These are phyloP conservation scores for Emmonsia crescens DNA, from an alignment of 2,329 filamentous ascomycete species.

Conservation along the genomic window DNA sequence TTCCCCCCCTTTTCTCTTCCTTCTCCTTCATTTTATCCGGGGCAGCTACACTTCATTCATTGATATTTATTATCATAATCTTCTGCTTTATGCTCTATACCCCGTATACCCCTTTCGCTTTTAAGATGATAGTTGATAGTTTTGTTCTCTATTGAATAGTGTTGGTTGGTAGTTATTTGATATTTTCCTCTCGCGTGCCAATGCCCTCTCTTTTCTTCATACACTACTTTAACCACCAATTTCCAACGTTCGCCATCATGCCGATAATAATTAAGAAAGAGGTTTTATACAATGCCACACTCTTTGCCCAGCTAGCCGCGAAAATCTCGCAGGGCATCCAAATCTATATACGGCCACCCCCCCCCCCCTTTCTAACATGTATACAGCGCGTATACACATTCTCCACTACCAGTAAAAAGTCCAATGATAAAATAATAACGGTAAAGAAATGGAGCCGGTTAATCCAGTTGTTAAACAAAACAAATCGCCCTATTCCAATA, in stretches of 20 bases:
- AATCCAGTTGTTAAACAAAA: not conserved
- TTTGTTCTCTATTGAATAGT: not conserved
- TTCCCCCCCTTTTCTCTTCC: not conserved
- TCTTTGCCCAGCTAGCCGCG: too few species aligned
- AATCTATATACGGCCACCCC: too few species aligned
- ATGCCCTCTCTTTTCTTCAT: too few species aligned
- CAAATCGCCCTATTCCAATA: not conserved
- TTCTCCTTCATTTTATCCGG: not conserved
- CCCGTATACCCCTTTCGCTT: not conserved
- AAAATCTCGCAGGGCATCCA: too few species aligned
- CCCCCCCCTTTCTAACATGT: too few species aligned
- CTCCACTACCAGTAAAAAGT: not conserved
- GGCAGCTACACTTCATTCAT: not conserved
- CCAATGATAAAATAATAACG: not conserved
- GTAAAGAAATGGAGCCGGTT: not conserved
- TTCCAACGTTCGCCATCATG: too few species aligned
- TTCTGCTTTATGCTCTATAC: not conserved
- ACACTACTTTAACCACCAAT: too few species aligned
- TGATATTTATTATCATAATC: not conserved
- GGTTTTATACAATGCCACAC: too few species aligned
- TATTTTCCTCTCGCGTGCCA: not conserved
- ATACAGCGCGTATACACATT: too few species aligned
- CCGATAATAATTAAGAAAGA: too few species aligned
- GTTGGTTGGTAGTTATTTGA: not conserved
- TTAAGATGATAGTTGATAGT: not conserved